phyloP scores from a whole-genome alignment of 768 basidiomycete genomes.

The Xerocomellus amylosporus region DNA sequence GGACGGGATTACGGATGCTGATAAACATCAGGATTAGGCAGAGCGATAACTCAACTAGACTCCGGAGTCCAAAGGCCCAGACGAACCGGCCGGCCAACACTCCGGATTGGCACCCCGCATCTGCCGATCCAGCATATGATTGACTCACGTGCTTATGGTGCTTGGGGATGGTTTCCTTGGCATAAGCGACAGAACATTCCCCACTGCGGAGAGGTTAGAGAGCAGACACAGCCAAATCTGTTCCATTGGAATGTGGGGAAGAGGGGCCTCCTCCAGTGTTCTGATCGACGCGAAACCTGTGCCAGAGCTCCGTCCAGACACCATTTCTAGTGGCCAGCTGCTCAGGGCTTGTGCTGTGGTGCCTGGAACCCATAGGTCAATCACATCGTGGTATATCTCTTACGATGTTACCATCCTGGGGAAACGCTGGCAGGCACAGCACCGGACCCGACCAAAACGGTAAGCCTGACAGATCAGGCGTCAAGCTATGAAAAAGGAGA shows the following conservation, averaged over 20 bases:
- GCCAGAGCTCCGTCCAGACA: background rate
- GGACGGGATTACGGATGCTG: background rate
- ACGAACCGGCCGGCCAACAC: background rate
- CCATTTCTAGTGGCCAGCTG: background rate
- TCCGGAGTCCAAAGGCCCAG: no score
- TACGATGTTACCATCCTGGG: background rate
- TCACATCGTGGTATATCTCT: background rate
- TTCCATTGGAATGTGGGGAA: conserved; percentile 1
- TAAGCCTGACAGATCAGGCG: conserved; percentile 3
- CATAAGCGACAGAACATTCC: background rate
- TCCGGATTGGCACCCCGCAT: background rate
- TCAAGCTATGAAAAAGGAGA: conserved; percentile 5
- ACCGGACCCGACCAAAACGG: conserved; percentile 4
- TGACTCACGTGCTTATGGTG: conserved; percentile 1
- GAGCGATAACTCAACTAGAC: background rate
- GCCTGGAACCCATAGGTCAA: conserved; percentile 4
- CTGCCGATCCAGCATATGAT: background rate
- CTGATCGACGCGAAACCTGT: background rate
- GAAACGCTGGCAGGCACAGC: conserved; percentile 1
- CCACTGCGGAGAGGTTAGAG: background rate
- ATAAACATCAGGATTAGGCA: background rate
- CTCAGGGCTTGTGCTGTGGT: background rate
- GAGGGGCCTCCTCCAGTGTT: background rate
- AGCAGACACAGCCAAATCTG: background rate
- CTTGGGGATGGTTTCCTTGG: background rate